Conservation (phyloP, 805 yeast species). For the Hanseniaspora lachancei region DNA sequence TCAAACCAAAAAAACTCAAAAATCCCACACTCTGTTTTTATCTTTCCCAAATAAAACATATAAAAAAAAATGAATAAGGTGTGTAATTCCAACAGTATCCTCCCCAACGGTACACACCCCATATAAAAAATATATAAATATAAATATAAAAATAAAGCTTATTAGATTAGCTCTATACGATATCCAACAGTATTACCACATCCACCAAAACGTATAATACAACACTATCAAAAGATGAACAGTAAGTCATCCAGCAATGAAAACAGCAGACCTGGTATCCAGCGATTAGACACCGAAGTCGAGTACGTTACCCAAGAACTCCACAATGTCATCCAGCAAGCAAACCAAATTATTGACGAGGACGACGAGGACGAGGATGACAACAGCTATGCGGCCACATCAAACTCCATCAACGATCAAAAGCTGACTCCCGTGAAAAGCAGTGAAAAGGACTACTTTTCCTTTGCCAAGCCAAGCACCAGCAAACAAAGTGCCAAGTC, state of each 20-base stretch:
- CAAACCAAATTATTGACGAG: slow-evolving; percentile 4
- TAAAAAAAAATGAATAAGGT: too few species aligned
- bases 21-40: too few species aligned
- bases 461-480: not conserved
- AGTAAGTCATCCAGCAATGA: not conserved
- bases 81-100: too few species aligned
- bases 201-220: too few species aligned
- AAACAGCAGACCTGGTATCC: not conserved
- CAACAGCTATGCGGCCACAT: not conserved
- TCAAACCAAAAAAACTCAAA: too few species aligned
- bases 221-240: not conserved
- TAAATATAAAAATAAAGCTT: too few species aligned
- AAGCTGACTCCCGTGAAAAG: slow-evolving; percentile 2
- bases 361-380: not conserved
- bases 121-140: too few species aligned
- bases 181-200: too few species aligned
- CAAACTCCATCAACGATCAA: not conserved
- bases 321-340: slow-evolving; percentile 7
- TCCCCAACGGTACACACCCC: too few species aligned
- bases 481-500: not conserved
- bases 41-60: too few species aligned
- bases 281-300: slow-evolving; percentile 10
- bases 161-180: too few species aligned
- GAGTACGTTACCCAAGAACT: slow-evolving; percentile 12
- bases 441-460: slow-evolving; percentile 6